These are phyloP conservation scores for Lactifluus rugatus DNA, from an alignment of 768 basidiomycete species.

Conservation along the genomic window DNA sequence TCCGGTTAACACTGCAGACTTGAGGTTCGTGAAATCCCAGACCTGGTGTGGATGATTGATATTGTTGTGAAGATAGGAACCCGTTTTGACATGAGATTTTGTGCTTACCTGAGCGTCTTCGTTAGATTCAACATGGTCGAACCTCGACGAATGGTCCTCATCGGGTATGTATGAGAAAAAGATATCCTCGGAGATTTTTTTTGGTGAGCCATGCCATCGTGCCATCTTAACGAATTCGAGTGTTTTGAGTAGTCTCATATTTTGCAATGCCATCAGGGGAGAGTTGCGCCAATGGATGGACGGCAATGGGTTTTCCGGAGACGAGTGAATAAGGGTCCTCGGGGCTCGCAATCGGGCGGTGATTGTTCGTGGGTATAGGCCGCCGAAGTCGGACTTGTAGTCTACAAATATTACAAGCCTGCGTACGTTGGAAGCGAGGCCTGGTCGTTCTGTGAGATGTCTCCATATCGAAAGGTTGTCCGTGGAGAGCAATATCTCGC, in stretches of 20 bases:
- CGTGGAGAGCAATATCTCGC: conserved; percentile 7
- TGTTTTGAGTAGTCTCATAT: conserved; percentile 11
- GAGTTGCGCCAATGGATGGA: neutral
- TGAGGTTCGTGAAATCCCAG: conserved; percentile 15
- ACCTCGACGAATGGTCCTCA: conserved; percentile 13
- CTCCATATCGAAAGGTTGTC: conserved; percentile 10
- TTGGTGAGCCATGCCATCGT: conserved; percentile 10
- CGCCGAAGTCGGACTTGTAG: neutral
- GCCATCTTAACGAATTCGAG: conserved; percentile 12
- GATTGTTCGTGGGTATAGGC: neutral
- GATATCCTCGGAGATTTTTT: conserved; percentile 8
- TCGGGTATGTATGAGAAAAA: conserved; percentile 9
- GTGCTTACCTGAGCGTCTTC: neutral
- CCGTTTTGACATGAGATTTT: neutral
- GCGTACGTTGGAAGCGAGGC: conserved; percentile 14
- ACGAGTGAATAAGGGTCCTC: neutral
- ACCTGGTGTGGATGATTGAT: neutral
- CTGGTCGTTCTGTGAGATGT: conserved; percentile 14
- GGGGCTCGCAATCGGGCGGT: conserved; percentile 3
- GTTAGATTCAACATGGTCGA: neutral
- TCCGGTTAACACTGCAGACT: conserved; percentile 13
- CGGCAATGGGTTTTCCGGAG: neutral
- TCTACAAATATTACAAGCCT: conserved; percentile 10
- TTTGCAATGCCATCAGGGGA: conserved; percentile 6
- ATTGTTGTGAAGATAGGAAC: neutral